phyloP scores from a whole-genome alignment of 495 filamentous ascomycete genomes.

The Aspergillus ostianus region DNA sequence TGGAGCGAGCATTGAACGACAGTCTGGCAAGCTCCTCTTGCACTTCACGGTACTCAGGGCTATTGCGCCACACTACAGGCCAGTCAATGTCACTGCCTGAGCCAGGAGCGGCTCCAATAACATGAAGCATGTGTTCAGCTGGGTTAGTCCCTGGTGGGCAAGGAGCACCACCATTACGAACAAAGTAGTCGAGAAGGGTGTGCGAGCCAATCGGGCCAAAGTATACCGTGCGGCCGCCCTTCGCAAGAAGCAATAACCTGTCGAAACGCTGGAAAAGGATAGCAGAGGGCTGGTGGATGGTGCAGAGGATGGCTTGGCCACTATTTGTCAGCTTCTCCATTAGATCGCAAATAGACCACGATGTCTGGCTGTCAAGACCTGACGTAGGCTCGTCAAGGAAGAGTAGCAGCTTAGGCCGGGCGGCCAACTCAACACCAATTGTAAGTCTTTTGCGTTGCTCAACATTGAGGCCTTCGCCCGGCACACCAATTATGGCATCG shows the following conservation, averaged over 20 bases:
- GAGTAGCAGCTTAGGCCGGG: constrained; percentile 76
- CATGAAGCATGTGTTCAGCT: constrained; percentile 90
- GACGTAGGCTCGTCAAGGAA: constrained; percentile 85
- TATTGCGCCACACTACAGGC: constrained; percentile 69
- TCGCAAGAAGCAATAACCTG: constrained; percentile 70
- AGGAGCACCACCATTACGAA: constrained; percentile 62
- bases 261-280: constrained; percentile 88
- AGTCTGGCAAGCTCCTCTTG: constrained; percentile 52
- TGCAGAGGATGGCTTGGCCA: constrained; percentile 82
- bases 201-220: constrained; percentile 76
- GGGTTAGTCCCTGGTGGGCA: constrained; percentile 58
- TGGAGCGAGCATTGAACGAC: constrained; percentile 15
- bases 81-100: constrained; percentile 67
- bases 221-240: constrained; percentile 73
- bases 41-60: constrained; percentile 60
- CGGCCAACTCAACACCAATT: constrained; percentile 79
- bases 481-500: constrained; percentile 25
- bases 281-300: constrained; percentile 84
- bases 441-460: constrained; percentile 80
- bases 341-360: constrained; percentile 72
- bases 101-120: constrained; percentile 78
- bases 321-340: constrained; percentile 73
- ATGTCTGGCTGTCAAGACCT: constrained; percentile 74
- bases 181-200: constrained; percentile 61
- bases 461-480: constrained; percentile 63